Evolutionary conservation across 495 filamentous ascomycete genomes (phyloP), one percentile per base, ranked within the genome.

Genomic region (Tirmania nivea): DNA sequence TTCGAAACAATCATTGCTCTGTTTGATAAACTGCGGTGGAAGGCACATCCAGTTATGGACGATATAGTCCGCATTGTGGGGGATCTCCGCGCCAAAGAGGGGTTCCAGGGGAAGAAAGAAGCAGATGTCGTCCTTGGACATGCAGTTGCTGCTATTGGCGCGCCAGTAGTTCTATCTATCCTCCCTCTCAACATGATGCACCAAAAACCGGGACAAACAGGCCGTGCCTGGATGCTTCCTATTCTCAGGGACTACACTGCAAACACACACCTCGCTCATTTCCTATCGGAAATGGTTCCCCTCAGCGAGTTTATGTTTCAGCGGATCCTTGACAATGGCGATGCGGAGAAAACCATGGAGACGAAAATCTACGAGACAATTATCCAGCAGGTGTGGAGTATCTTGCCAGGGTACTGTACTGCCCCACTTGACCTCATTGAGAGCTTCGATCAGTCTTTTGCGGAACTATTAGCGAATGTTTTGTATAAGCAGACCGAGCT

Each of bases 291-390:
- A 58, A 77, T 97, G 59, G 79, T 94, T 14, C 86, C 92, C 12
- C 66, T 97, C 39, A 94, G 88, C 64, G 84, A 94, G 61, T 69
- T 70, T 10, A 86, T 97, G 68, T 95, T 87, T 66, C 85, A 95
- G 65, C 79, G 75, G 55, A 83, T 94, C 16, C 70, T 93, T 39
- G 81, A 89, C 50, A 80, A 86, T 60, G 81, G 78, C 10, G 70
- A 75, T 3, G 76, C 76, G 8, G 81, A 86, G 64, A 94, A 92
- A 70, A 84, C 84, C 0, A 83, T 94, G 70, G 85, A 95, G 64
- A 77, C 84, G 60, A 97, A 97, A 71, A 92, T 97, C 55, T 96
- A 88, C 67, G 90, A 97, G 67, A 96, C 90, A 0, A 65, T 97
- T 1, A 84, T 97, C 1, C 83, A 92, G 52, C 90, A 97, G 63